These are phyloP conservation scores for Diaporthe ampelina DNA, from an alignment of 2,329 filamentous ascomycete species.

Conservation along the genomic window DNA sequence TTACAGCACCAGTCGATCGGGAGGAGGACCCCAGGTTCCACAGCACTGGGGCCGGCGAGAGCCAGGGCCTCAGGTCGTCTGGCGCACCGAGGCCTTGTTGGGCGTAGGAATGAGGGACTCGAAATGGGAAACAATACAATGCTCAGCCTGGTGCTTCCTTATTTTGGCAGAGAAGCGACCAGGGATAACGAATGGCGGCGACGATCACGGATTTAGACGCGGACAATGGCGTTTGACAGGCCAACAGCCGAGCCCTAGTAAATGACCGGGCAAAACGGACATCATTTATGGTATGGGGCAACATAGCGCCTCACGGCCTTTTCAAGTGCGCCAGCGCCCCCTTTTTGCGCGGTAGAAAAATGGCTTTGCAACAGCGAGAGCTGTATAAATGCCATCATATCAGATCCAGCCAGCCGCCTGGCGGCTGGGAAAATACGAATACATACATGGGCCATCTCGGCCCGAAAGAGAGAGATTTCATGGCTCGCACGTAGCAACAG, in stretches of 20 bases:
- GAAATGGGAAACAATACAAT: background rate
- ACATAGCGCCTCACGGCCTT: background rate
- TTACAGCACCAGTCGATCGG: background rate
- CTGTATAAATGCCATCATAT: background rate
- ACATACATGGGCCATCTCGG: background rate
- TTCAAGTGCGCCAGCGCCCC: background rate
- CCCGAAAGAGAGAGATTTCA: too few species aligned
- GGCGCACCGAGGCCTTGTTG: background rate
- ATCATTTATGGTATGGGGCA: background rate
- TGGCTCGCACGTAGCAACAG: background rate
- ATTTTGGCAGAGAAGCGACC: background rate
- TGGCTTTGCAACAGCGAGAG: background rate
- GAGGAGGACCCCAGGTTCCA: slow-evolving; percentile 20
- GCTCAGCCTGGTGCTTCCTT: background rate
- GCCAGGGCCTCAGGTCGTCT: too few species aligned
- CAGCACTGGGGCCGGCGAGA: slow-evolving; percentile 24
- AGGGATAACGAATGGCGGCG: background rate
- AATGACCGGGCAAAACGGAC: background rate
- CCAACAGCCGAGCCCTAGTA: background rate
- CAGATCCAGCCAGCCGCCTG: background rate
- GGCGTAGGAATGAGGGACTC: background rate
- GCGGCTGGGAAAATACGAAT: background rate
- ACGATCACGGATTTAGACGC: background rate
- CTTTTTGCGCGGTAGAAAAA: background rate
- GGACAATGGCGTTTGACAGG: background rate